Percentiles rank a stretch among this genome's conserved stretches.
These are phyloP conservation scores for Aotearoamyces nothofagi DNA, from an alignment of 2,329 filamentous ascomycete species.

Conservation along the genomic window DNA sequence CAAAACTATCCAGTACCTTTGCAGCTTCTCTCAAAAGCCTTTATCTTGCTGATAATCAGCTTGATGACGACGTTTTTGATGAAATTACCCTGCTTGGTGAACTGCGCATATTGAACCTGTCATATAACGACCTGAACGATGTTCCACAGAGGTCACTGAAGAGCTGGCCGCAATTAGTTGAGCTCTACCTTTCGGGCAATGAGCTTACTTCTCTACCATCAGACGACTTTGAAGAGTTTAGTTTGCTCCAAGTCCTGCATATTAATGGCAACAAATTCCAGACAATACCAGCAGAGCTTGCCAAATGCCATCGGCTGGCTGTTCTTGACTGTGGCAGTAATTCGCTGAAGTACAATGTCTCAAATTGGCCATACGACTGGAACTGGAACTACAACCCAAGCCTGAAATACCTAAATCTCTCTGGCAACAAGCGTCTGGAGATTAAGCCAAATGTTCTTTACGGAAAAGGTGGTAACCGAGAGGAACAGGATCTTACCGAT, in stretches of 20 bases:
- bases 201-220: constrained; percentile 82
- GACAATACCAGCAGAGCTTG: constrained; percentile 86
- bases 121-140: constrained; percentile 88
- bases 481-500: constrained; percentile 66
- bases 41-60: constrained; percentile 81
- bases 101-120: constrained; percentile 77
- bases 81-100: constrained; percentile 73
- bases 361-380: constrained; percentile 98
- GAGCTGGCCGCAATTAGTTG: constrained; percentile 77
- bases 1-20: constrained; percentile 72
- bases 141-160: constrained; percentile 79
- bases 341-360: constrained; percentile 93
- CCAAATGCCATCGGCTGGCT: constrained; percentile 80
- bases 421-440: constrained; percentile 89
- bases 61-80: constrained; percentile 91
- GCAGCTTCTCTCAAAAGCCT: constrained; percentile 71
- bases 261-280: constrained; percentile 98
- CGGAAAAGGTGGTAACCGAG: constrained; percentile 56
- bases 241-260: constrained; percentile 75
- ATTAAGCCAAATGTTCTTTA: constrained; percentile 64
- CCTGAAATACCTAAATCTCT: constrained; percentile 86
- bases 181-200: constrained; percentile 91
- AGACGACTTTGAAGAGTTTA: constrained; percentile 85
- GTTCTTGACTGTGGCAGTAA: constrained; percentile 94
- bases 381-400: constrained; percentile 99